Conservation (phyloP, 108 stramenopile genomes). For the Licmophora abbreviata region DNA sequence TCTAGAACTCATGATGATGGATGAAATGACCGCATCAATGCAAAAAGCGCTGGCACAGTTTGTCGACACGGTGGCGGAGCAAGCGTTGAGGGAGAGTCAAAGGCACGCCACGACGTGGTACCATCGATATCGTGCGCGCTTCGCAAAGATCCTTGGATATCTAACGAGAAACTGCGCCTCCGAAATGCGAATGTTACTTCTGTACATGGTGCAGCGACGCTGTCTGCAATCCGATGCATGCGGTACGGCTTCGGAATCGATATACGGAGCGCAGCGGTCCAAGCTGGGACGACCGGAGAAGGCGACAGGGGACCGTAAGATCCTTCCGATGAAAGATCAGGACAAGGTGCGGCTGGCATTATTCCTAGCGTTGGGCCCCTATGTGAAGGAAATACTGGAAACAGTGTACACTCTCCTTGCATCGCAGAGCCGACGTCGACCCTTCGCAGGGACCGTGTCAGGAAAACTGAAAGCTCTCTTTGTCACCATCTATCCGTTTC, state of each 20-base stretch:
- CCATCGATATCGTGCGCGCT: conserved; percentile 10
- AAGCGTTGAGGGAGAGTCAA: background rate
- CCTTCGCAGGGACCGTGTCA: background rate
- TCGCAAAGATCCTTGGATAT: conserved; percentile 12
- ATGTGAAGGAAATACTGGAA: conserved; percentile 51
- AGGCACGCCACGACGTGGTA: conserved; percentile 8
- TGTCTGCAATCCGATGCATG: conserved; percentile 36
- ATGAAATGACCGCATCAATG: conserved; percentile 47
- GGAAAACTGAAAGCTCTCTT: conserved; percentile 8
- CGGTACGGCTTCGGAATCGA: conserved; percentile 58
- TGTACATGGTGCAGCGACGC: conserved; percentile 49
- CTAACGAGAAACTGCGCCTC: conserved; percentile 25
- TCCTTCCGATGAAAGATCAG: conserved; percentile 21
- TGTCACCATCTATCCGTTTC: conserved; percentile 41
- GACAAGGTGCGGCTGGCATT: conserved; percentile 54
- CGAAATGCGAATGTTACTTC: conserved; percentile 43
- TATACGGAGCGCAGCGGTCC: conserved; percentile 56
- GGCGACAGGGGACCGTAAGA: conserved; percentile 5
- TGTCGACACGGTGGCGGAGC: background rate
- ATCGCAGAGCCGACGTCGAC: no score
- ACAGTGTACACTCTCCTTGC: background rate
- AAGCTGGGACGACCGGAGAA: no score
- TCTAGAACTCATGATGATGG: conserved; percentile 68
- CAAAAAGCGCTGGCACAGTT: conserved; percentile 28
- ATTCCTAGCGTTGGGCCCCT: conserved; percentile 52